Conservation (phyloP, 805 yeast genomes). For the Vanderwaltozyma tropicalis region DNA sequence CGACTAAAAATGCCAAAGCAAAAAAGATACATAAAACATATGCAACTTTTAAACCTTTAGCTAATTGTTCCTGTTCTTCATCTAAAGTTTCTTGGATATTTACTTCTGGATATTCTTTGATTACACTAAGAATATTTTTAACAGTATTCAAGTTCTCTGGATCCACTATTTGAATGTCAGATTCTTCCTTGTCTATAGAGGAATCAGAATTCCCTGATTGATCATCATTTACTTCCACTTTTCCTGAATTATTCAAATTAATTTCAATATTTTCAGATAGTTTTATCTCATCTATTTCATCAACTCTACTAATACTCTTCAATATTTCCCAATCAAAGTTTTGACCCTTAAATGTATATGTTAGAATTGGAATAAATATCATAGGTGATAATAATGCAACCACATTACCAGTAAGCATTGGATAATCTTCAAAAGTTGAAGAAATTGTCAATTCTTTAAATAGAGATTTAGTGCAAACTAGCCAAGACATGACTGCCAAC, state of each 20-base stretch:
- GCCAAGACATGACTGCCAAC: constrained; percentile 64
- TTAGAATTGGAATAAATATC: constrained; percentile 54
- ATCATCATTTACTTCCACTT: neutral
- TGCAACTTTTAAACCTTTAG: constrained; percentile 51
- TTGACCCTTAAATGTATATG: constrained; percentile 54
- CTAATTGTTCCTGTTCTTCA: constrained; percentile 44
- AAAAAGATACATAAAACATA: constrained; percentile 48
- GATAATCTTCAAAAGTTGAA: constrained; percentile 68
- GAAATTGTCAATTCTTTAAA: constrained; percentile 37
- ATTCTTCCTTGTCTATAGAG: constrained; percentile 2
- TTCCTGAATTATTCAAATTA: neutral
- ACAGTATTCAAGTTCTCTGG: constrained; percentile 24
- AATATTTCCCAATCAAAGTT: constrained; percentile 64
- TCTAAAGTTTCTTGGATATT: constrained; percentile 23
- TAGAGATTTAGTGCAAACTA: constrained; percentile 37
- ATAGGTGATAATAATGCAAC: constrained; percentile 70
- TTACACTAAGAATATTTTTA: constrained; percentile 25
- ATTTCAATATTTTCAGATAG: constrained; percentile 15
- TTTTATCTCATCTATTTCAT: constrained; percentile 55
- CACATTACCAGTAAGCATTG: constrained; percentile 84
- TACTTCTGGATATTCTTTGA: constrained; percentile 18
- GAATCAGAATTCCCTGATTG: too few species aligned
- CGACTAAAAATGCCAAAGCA: constrained; percentile 51
- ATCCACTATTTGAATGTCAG: neutral
- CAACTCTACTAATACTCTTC: constrained; percentile 52